These are phyloP conservation scores for Mortierella claussenii DNA, from an alignment of 192 early-diverging fungal species.

Conservation along the genomic window DNA sequence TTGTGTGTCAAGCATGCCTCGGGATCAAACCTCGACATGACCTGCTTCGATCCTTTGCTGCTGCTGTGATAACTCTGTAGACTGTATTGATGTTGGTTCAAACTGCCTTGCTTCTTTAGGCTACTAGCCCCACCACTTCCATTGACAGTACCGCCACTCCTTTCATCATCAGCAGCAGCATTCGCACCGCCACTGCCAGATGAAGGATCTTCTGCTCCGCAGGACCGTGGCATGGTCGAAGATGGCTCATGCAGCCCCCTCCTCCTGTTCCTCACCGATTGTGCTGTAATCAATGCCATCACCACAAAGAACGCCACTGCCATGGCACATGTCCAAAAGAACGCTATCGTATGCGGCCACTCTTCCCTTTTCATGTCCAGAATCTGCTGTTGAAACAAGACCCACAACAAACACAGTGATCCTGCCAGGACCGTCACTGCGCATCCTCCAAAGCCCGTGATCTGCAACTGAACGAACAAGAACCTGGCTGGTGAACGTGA, in stretches of 20 bases:
- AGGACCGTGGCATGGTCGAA: not conserved
- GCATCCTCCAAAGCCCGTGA: constrained; percentile 38
- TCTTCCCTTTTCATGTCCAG: constrained; percentile 1
- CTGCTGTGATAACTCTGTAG: not conserved
- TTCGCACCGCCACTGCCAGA: not conserved
- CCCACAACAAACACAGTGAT: constrained; percentile 19
- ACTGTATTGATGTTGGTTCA: not conserved
- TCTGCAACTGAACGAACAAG: constrained; percentile 34
- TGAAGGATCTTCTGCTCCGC: not conserved
- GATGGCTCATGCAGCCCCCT: constrained; percentile 12
- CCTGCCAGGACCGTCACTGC: constrained; percentile 25
- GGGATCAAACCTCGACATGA: constrained; percentile 5
- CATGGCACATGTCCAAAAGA: constrained; percentile 44
- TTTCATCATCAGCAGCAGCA: no score
- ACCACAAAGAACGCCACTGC: constrained; percentile 16
- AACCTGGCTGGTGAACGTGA: constrained; percentile 39
- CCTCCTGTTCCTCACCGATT: constrained; percentile 18
- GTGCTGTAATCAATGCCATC: constrained; percentile 11
- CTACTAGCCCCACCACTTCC: not conserved
- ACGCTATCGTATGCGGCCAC: constrained; percentile 12
- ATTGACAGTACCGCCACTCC: not conserved
- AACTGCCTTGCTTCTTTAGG: not conserved
- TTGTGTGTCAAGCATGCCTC: constrained; percentile 11
- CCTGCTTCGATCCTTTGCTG: constrained; percentile 10
- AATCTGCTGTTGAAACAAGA: constrained; percentile 12